Base-by-base conservation (phyloP, 2,329 filamentous ascomycete genomes). In the Verticillium nubilum region DNA sequence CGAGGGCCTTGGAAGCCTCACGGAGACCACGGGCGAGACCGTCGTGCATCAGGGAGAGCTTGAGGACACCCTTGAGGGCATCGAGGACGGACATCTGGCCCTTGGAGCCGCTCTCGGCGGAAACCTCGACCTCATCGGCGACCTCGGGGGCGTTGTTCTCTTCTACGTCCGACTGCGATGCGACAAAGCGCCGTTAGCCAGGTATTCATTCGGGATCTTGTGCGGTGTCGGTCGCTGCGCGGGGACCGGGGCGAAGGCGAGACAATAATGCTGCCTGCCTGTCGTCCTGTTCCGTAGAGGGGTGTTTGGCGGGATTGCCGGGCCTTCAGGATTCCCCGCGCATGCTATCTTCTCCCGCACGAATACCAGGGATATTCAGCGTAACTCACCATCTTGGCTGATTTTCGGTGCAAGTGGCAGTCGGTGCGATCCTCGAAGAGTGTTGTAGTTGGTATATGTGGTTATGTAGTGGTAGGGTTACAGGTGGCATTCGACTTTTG, bases 1-100 rank as follows among this genome's bases (percentile, higher is more conserved):
- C 95, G 74, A 99, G 92, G 67, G 95, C 94, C 87, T 99, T 99
- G 84, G 90, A 92, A 68, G 95, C 95, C 84, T 99, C 95, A 72
- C 95, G 93, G 74, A 99, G 92, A 82, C 95, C 95, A 73, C 95
- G 93, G 77, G 95, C 95, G 72, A 99, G 93, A 78, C 95, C 95
- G 78, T 99, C 95, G 89, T 99, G 94, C 89, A 98, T 97, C 73
- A 99, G 91, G 67, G 95, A 90, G 77, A 98, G 91, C 86, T 97
- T 97, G 77, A 99, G 87, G 68, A 97, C 95, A 78, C 95, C 95
- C 88, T 99, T 99, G 74, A 99, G 90, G 71, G 95, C 95, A 75
- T 99, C 95, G 71, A 97, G 88, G 74, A 98, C 93, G 77, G 91
- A 93, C 93, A 99, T 98, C 85, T 92, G 92, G 74, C 90, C 90